A percentile compares a stretch with the other conserved stretches of the same genome.
These are phyloP conservation scores for Trichosanthes cucumerina DNA, from an alignment of 306 rosid genomes.

Conservation along the genomic window DNA sequence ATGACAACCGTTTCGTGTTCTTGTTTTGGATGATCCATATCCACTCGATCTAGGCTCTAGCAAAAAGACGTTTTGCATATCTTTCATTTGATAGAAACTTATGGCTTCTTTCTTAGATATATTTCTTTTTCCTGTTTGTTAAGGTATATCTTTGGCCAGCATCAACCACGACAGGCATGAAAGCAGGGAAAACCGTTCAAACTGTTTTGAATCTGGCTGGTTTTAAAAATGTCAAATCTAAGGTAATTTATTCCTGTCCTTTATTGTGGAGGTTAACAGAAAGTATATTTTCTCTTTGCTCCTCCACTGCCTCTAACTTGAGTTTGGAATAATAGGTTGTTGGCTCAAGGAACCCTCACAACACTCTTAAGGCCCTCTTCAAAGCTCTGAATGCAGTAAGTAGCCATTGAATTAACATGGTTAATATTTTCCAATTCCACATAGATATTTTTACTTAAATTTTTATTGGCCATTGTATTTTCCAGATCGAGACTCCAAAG, in stretches of 20 bases:
- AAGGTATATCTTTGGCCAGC: slow-evolving; percentile 99
- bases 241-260: slow-evolving; percentile 39
- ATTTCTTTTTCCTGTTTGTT: background rate
- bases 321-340: slow-evolving; percentile 38
- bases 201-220: slow-evolving; percentile 75
- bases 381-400: slow-evolving; percentile 85
- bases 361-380: slow-evolving; percentile 82
- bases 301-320: slow-evolving; percentile 13
- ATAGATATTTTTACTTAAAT: slow-evolving; percentile 4
- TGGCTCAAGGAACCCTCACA: slow-evolving; percentile 84
- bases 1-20: background rate
- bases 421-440: slow-evolving; percentile 3
- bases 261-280: background rate
- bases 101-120: background rate
- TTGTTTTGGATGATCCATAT: background rate
- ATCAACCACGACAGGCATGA: slow-evolving; percentile 65
- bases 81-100: background rate
- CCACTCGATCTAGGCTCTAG: background rate
- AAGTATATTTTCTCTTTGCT: background rate
- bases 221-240: slow-evolving; percentile 80
- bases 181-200: slow-evolving; percentile 81
- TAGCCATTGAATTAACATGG: slow-evolving; percentile 14
- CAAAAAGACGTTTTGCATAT: background rate
- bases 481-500: slow-evolving; percentile 82
- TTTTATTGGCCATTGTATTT: slow-evolving; percentile 9